A percentile compares a stretch with the other conserved stretches of the same genome.
phyloP scores from a whole-genome alignment of 1,284 basidiomycete species.

The Ustilago xerochloae region DNA sequence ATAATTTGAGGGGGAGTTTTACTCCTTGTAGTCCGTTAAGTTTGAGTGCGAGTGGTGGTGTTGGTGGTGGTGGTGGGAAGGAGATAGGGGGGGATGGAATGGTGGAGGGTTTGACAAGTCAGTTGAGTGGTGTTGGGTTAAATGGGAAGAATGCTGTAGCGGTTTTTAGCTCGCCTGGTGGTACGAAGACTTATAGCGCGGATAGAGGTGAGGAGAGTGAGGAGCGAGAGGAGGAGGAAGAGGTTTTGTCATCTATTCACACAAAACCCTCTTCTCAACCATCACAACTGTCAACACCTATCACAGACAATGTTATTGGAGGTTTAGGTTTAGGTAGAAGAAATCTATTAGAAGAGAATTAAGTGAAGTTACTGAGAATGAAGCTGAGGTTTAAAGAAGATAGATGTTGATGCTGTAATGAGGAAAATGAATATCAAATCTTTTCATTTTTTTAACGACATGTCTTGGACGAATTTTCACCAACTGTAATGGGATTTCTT shows the following conservation, averaged over 20 bases:
- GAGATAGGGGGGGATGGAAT: constrained; percentile 13
- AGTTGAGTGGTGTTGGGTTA: constrained; percentile 29
- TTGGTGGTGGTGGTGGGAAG: not conserved
- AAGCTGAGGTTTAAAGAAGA: constrained; percentile 16
- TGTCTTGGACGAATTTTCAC: not conserved
- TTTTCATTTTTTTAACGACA: not conserved
- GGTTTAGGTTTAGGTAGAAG: not conserved
- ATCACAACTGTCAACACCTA: too few species aligned
- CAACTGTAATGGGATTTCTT: not conserved
- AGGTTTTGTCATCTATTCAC: not conserved
- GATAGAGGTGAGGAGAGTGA: too few species aligned
- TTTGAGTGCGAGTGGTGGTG: not conserved
- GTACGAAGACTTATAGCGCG: not conserved
- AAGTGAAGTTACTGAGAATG: constrained; percentile 24
- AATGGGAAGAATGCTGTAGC: constrained; percentile 19
- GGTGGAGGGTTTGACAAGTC: constrained; percentile 19
- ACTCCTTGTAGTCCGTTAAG: not conserved
- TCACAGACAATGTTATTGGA: too few species aligned
- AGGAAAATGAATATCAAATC: not conserved
- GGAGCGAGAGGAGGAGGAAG: too few species aligned
- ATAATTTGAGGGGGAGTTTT: constrained; percentile 21
- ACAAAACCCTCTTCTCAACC: not conserved
- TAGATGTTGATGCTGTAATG: too few species aligned
- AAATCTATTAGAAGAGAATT: constrained; percentile 26
- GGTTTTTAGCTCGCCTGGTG: constrained; percentile 19